A percentile compares a stretch with the other conserved stretches of the same genome.
Evolutionary conservation across 768 basidiomycete species (phyloP).

Genomic region (Megacollybia marginata): DNA sequence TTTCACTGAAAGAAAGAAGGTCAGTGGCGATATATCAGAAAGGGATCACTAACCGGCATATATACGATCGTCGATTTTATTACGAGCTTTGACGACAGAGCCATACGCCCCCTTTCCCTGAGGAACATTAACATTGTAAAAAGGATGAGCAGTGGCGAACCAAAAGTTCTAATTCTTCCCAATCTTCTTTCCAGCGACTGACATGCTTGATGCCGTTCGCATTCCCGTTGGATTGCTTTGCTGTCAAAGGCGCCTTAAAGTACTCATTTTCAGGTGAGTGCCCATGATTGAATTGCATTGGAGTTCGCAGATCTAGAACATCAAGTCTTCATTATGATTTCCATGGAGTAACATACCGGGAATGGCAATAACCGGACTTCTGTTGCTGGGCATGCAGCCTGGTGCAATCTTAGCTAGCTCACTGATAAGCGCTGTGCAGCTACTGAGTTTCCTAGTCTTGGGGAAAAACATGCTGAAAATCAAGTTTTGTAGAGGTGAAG

Average conservation of each 20-base stretch:
- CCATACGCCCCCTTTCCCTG: slow-evolving; percentile 89
- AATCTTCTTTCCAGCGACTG: slow-evolving; percentile 91
- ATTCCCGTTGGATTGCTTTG: slow-evolving; percentile 4
- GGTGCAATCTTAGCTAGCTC: slow-evolving; percentile 42
- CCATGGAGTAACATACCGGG: slow-evolving; percentile 12
- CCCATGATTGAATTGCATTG: slow-evolving; percentile 32
- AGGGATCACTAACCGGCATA: slow-evolving; percentile 54
- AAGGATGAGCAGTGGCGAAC: slow-evolving; percentile 26
- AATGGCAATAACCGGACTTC: slow-evolving; percentile 19
- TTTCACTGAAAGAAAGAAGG: slow-evolving; percentile 49
- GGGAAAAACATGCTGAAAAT: slow-evolving; percentile 55
- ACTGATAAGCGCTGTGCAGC: slow-evolving; percentile 51
- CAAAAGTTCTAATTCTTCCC: slow-evolving; percentile 85
- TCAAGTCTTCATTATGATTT: too few relatives aligned
- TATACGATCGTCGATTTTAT: slow-evolving; percentile 78
- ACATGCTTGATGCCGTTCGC: slow-evolving; percentile 22
- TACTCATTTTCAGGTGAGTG: slow-evolving; percentile 65
- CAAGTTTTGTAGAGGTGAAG: slow-evolving; percentile 41
- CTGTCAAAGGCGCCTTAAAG: slow-evolving; percentile 34
- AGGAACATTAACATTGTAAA: background rate
- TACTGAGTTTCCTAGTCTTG: slow-evolving; percentile 46
- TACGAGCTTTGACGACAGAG: slow-evolving; percentile 90
- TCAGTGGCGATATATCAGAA: background rate
- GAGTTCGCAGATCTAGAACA: slow-evolving; percentile 37
- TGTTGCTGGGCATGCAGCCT: slow-evolving; percentile 16